Evolutionary conservation across 805 yeast genomes (phyloP).

Genomic region (Yamadazyma laniorum): DNA sequence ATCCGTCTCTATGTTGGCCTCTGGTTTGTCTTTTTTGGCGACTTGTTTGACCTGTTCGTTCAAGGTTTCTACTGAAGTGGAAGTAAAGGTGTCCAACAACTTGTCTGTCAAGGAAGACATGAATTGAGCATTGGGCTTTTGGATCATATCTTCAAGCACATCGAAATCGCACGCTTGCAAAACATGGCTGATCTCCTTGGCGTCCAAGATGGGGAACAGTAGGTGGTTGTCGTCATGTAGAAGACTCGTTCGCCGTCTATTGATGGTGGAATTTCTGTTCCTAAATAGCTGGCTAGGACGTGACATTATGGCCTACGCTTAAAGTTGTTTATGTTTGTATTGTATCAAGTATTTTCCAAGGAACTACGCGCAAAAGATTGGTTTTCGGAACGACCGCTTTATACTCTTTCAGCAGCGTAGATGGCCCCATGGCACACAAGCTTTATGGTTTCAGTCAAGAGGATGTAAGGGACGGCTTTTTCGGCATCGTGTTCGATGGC

Average conservation of each 20-base stretch:
- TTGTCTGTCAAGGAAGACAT: constrained; percentile 57
- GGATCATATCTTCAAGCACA: constrained; percentile 58
- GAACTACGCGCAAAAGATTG: no score
- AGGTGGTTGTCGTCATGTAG: constrained; percentile 6
- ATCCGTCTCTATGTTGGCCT: constrained; percentile 7
- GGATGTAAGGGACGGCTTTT: constrained; percentile 86
- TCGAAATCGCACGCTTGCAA: constrained; percentile 60
- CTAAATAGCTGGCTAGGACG: constrained; percentile 31
- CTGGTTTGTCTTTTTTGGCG: constrained; percentile 28
- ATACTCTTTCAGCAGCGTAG: constrained; percentile 84
- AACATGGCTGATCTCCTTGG: constrained; percentile 56
- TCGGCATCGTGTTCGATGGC: constrained; percentile 92
- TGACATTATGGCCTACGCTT: constrained; percentile 19
- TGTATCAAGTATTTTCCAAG: no score
- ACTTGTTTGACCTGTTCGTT: constrained; percentile 6
- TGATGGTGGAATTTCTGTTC: constrained; percentile 21
- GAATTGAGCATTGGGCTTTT: constrained; percentile 57
- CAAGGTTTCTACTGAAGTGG: constrained; percentile 33
- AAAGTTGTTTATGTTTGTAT: neutral
- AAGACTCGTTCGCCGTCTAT: constrained; percentile 19
- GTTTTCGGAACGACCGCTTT: no score
- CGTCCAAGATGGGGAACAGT: constrained; percentile 61
- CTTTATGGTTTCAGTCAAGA: constrained; percentile 86
- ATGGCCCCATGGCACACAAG: constrained; percentile 83
- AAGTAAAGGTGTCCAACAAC: constrained; percentile 59